These are phyloP conservation scores for Psilocybe sp. DNA, from an alignment of 768 basidiomycete species.

Conservation along the genomic window DNA sequence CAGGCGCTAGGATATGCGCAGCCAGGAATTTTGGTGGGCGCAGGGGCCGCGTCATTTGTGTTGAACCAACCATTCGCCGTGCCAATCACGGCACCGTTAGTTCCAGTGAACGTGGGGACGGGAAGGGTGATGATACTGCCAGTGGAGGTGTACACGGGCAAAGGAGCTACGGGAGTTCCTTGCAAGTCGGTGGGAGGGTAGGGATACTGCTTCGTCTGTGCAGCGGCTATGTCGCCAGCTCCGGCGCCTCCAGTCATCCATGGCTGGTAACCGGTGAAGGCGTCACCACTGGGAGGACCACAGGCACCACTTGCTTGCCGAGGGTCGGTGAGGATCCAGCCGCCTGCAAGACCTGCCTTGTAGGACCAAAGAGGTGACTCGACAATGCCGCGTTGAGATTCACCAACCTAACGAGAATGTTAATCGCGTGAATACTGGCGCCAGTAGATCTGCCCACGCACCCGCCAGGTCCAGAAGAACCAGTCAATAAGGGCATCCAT, in stretches of 20 bases:
- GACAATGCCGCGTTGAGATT: slow-evolving; percentile 31
- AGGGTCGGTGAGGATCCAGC: slow-evolving; percentile 53
- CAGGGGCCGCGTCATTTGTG: slow-evolving; percentile 40
- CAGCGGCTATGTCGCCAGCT: slow-evolving; percentile 47
- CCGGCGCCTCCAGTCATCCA: slow-evolving; percentile 72
- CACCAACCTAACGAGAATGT: slow-evolving; percentile 26
- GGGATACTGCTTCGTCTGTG: slow-evolving; percentile 36
- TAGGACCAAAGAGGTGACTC: slow-evolving; percentile 50
- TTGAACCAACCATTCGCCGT: slow-evolving; percentile 57
- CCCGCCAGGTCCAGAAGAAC: slow-evolving; percentile 58
- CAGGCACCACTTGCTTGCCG: slow-evolving; percentile 57
- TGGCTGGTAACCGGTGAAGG: slow-evolving; percentile 46
- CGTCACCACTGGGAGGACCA: slow-evolving; percentile 33
- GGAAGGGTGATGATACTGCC: slow-evolving; percentile 60
- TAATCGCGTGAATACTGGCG: not conserved
- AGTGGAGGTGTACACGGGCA: slow-evolving; percentile 71
- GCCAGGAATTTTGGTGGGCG: slow-evolving; percentile 46
- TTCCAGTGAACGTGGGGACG: slow-evolving; percentile 32
- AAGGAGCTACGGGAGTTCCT: slow-evolving; percentile 32
- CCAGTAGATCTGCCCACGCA: slow-evolving; percentile 13
- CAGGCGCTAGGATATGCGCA: slow-evolving; percentile 56
- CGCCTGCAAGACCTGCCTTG: slow-evolving; percentile 35
- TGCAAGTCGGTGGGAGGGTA: slow-evolving; percentile 65
- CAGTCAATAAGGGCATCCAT: slow-evolving; percentile 42
- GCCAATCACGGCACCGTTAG: slow-evolving; percentile 34